phyloP scores from a whole-genome alignment of 805 yeast species.

The Lipomyces starkeyi region DNA sequence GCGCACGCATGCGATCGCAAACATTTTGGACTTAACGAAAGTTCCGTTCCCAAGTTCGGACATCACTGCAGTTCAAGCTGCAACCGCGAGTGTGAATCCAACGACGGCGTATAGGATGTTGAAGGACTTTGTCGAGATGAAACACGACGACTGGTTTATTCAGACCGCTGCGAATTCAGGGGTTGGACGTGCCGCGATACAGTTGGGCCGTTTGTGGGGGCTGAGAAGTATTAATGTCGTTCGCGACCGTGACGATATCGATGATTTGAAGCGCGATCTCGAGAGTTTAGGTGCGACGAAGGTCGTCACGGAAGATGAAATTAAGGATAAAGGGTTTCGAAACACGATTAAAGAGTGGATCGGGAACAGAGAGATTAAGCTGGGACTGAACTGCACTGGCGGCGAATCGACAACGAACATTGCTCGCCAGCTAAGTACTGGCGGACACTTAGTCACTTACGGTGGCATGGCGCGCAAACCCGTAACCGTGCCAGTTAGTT shows the following conservation, averaged over 20 bases:
- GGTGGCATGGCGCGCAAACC: conserved; percentile 99
- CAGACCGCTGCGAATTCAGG: conserved; percentile 98
- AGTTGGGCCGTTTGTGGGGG: conserved; percentile 79
- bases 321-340: conserved; percentile 69
- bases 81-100: conserved; percentile 92
- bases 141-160: conserved; percentile 82
- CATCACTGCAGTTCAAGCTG: conserved; percentile 57
- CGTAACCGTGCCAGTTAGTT: conserved; percentile 84
- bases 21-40: conserved; percentile 59
- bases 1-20: conserved; percentile 76
- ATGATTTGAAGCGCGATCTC: conserved; percentile 63
- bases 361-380: conserved; percentile 57
- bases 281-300: conserved; percentile 76
- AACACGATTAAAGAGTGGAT: conserved; percentile 57
- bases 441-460: conserved; percentile 84
- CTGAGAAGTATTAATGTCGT: conserved; percentile 84
- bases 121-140: conserved; percentile 64
- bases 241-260: conserved; percentile 81
- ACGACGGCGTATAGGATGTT: conserved; percentile 90
- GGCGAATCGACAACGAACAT: conserved; percentile 83
- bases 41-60: conserved; percentile 56
- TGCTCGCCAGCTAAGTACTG: conserved; percentile 76
- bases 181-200: conserved; percentile 90
- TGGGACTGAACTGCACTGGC: conserved; percentile 93
- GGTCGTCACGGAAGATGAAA: conserved; percentile 89